Evolutionary conservation across 2,329 filamentous ascomycete species (phyloP).

Genomic region (Metarhizium guizhouense): DNA sequence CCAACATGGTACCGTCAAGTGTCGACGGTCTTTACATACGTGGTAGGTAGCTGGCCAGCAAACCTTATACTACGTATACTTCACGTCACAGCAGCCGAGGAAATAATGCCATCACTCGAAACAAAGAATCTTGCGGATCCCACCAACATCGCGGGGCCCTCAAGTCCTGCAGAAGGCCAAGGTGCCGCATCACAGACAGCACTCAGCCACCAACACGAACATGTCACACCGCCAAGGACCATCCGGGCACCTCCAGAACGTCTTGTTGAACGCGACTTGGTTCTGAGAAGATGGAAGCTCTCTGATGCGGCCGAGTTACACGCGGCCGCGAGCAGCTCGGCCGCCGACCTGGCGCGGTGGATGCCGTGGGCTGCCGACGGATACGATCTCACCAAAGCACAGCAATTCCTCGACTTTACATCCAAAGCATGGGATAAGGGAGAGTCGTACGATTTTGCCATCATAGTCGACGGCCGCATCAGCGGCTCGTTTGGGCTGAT

Average conservation of each 20-base stretch:
- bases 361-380: slow-evolving; percentile 12
- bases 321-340: slow-evolving; percentile 6
- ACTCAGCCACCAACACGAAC: background rate
- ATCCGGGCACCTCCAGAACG: slow-evolving; percentile 4
- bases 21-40: too few species aligned
- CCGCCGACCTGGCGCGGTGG: slow-evolving; percentile 10
- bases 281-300: slow-evolving; percentile 10
- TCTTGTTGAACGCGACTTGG: slow-evolving; percentile 7
- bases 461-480: slow-evolving; percentile 4
- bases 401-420: slow-evolving; percentile 3
- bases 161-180: too few species aligned
- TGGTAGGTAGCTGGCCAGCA: too few species aligned
- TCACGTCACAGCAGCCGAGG: too few species aligned
- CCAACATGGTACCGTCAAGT: too few species aligned
- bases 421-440: slow-evolving; percentile 6
- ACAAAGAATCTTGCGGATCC: too few species aligned
- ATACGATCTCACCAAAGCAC: slow-evolving; percentile 7
- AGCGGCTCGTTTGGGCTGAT: slow-evolving; percentile 11
- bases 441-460: slow-evolving; percentile 9
- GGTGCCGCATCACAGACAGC: background rate
- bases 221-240: background rate
- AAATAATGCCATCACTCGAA: too few species aligned
- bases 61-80: too few species aligned
- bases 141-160: too few species aligned
- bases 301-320: slow-evolving; percentile 5